Percentiles rank a stretch among this genome's conserved stretches.
Conservation (phyloP, 495 filamentous ascomycete genomes). For the Lentithecium fluviatile region DNA sequence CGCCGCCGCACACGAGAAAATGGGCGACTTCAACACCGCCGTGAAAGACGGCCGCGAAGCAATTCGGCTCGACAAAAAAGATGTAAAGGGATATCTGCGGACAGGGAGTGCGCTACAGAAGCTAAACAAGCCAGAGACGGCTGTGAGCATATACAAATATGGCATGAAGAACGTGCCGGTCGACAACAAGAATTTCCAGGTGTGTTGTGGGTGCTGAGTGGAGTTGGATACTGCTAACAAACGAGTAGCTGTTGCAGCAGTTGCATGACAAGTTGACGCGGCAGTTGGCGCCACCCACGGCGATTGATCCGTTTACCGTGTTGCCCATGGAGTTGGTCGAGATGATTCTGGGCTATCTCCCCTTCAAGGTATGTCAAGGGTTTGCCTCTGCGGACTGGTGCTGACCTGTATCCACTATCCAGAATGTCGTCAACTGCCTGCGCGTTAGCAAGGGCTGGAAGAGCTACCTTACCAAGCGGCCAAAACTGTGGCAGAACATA, state of each 20-base stretch:
- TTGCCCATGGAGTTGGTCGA: conserved; percentile 41
- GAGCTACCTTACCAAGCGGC: conserved; percentile 46
- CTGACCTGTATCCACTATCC: too few species aligned
- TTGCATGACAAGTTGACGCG: conserved; percentile 49
- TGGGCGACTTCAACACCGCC: conserved; percentile 54
- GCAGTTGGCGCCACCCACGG: conserved; percentile 39
- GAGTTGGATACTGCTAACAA: conserved; percentile 4
- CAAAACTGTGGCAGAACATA: conserved; percentile 52
- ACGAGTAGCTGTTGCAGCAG: conserved; percentile 45
- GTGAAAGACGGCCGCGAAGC: conserved; percentile 60
- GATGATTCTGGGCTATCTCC: conserved; percentile 39
- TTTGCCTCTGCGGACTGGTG: too few species aligned
- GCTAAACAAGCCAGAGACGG: conserved; percentile 53
- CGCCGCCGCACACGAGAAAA: conserved; percentile 59
- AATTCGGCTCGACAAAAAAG: conserved; percentile 53
- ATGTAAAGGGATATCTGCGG: conserved; percentile 64
- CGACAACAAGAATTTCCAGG: conserved; percentile 49
- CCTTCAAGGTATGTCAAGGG: too few species aligned
- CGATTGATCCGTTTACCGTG: conserved; percentile 39
- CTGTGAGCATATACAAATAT: conserved; percentile 61
- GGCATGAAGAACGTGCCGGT: conserved; percentile 53
- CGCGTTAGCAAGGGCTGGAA: conserved; percentile 58
- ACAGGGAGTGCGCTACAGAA: conserved; percentile 60
- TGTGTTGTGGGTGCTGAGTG: conserved; percentile 33
- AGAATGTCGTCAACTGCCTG: conserved; percentile 42